Percentiles rank a stretch among this genome's conserved stretches.
Conservation (phyloP, 768 basidiomycete genomes). For the Boletus huronensis region DNA sequence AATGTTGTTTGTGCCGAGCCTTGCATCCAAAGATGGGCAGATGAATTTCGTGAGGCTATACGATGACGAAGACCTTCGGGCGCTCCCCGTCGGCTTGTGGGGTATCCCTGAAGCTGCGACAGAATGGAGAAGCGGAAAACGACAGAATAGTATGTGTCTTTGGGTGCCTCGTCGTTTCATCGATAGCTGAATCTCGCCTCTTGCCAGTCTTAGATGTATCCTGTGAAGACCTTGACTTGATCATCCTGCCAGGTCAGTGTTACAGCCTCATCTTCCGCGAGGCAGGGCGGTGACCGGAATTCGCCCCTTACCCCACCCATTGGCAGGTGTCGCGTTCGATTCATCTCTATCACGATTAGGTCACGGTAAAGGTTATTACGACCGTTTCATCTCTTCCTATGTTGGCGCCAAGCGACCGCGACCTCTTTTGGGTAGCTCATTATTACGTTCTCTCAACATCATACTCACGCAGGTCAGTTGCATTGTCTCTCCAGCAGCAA, state of each 20-base stretch:
- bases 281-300: conserved; percentile 6
- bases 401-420: conserved; percentile 36
- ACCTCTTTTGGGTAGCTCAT: conserved; percentile 56
- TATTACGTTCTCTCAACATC: conserved; percentile 8
- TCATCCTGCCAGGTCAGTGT: conserved; percentile 61
- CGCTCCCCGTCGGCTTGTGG: conserved; percentile 63
- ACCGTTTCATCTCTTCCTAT: conserved; percentile 64
- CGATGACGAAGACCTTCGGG: conserved; percentile 51
- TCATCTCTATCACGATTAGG: conserved; percentile 64
- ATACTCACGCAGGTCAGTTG: conserved; percentile 43
- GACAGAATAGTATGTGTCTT: conserved; percentile 49
- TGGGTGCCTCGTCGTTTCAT: neutral
- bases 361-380: conserved; percentile 84
- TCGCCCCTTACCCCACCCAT: conserved; percentile 7
- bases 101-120: conserved; percentile 67
- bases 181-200: conserved; percentile 1
- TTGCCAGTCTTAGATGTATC: conserved; percentile 30
- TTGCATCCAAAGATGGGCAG: conserved; percentile 39
- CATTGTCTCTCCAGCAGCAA: conserved; percentile 61
- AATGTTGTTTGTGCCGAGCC: conserved; percentile 66
- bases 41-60: conserved; percentile 72
- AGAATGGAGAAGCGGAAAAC: conserved; percentile 40
- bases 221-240: conserved; percentile 51
- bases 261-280: conserved; percentile 7
- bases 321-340: conserved; percentile 72